phyloP scores from a whole-genome alignment of 305 asterid genomes.

The Solanum aculeatissimum region DNA sequence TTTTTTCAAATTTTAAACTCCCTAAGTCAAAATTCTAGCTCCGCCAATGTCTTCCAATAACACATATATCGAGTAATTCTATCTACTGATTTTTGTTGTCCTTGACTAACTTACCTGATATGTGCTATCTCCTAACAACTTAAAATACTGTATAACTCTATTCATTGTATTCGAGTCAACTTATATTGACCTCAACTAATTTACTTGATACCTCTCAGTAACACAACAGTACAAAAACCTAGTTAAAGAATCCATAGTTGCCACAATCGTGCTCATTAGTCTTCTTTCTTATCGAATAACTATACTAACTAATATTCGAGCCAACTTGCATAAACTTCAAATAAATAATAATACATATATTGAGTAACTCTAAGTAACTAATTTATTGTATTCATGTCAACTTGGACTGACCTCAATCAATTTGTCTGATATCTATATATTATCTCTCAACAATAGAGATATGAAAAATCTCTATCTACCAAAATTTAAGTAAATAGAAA shows the following conservation, averaged over 20 bases:
- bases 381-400: background rate
- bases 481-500: background rate
- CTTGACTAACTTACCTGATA: background rate
- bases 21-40: too few species aligned
- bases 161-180: background rate
- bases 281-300: background rate
- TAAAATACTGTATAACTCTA: background rate
- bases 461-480: background rate
- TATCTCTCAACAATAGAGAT: accelerated
- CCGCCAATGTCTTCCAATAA: background rate
- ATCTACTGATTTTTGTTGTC: background rate
- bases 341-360: background rate
- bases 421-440: background rate
- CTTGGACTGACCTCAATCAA: background rate
- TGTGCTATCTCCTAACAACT: background rate
- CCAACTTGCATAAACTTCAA: background rate
- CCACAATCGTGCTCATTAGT: too few species aligned
- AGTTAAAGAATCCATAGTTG: too few species aligned
- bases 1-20: too few species aligned
- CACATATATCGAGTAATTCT: background rate
- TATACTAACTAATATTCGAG: too few species aligned
- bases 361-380: background rate
- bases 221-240: too few species aligned
- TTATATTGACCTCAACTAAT: background rate
- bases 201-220: background rate